A percentile compares a stretch with the other conserved stretches of the same genome.
These are phyloP conservation scores for Monotropa hypopitys DNA, from an alignment of 179 eudicot genomes.

Conservation along the genomic window DNA sequence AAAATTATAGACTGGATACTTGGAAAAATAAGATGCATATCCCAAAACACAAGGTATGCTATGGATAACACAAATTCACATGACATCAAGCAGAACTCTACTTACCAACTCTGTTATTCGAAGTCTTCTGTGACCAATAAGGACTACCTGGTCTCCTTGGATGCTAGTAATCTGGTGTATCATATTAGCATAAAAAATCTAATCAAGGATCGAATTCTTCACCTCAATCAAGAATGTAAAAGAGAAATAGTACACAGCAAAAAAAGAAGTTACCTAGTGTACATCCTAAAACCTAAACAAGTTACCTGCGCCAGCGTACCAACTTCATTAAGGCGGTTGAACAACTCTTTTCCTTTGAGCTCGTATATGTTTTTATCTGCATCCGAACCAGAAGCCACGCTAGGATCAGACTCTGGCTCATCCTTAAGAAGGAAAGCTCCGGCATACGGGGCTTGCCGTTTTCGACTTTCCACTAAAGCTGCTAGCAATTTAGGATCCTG, in stretches of 20 bases:
- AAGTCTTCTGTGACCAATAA: slow-evolving; percentile 87
- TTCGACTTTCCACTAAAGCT: slow-evolving; percentile 74
- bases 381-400: slow-evolving; percentile 33
- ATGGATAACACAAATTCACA: not conserved
- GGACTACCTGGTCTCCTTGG: slow-evolving; percentile 87
- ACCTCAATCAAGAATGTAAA: not conserved
- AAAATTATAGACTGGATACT: not conserved
- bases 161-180: slow-evolving; percentile 64
- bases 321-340: slow-evolving; percentile 83
- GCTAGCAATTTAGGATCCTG: slow-evolving; percentile 91
- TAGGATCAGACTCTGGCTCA: slow-evolving; percentile 45
- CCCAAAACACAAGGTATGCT: not conserved
- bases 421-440: slow-evolving; percentile 95
- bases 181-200: slow-evolving; percentile 7
- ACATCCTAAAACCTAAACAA: slow-evolving; percentile 1
- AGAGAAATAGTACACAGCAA: not conserved
- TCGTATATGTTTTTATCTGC: slow-evolving; percentile 59
- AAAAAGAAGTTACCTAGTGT: not conserved
- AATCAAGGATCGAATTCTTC: slow-evolving; percentile 3
- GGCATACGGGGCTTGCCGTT: slow-evolving; percentile 88
- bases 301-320: slow-evolving; percentile 93
- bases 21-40: not conserved
- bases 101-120: slow-evolving; percentile 91
- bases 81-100: not conserved
- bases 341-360: slow-evolving; percentile 78